A percentile compares a stretch with the other conserved stretches of the same genome.
phyloP scores from a whole-genome alignment of 75 land plant species.

The Azolla pinnata region DNA sequence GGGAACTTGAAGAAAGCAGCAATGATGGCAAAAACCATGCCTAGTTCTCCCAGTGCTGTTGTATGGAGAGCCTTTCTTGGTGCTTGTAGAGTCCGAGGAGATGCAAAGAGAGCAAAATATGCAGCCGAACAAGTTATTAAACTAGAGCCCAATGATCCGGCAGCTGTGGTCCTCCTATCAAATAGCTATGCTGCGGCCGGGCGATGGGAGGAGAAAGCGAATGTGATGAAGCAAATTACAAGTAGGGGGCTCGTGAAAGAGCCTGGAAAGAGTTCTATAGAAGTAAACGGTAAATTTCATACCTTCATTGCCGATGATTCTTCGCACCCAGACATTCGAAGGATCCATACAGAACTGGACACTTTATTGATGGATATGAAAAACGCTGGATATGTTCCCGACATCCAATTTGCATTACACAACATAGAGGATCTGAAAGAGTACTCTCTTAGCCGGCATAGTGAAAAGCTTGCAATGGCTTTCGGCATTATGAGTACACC shows the following conservation, averaged over 20 bases:
- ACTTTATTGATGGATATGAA: not conserved
- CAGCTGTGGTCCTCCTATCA: conserved; percentile 28
- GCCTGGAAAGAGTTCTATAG: conserved; percentile 5
- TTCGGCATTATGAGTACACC: too few relatives aligned
- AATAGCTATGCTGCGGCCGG: conserved; percentile 36
- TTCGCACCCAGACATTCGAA: not conserved
- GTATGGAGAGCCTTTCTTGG: conserved; percentile 5
- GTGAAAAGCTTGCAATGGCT: too few relatives aligned
- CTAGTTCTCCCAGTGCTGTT: not conserved
- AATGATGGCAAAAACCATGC: not conserved
- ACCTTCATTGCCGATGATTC: conserved; percentile 4
- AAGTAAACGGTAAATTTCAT: conserved; percentile 4
- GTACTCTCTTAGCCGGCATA: too few relatives aligned
- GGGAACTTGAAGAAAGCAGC: conserved; percentile 1
- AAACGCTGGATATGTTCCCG: conserved; percentile 8
- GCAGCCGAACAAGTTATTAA: conserved; percentile 33
- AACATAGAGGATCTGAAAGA: too few relatives aligned
- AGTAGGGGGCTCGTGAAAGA: too few relatives aligned
- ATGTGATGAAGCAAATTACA: too few relatives aligned
- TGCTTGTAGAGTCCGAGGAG: conserved; percentile 15
- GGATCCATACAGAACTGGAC: conserved; percentile 7
- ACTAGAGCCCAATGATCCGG: conserved; percentile 34
- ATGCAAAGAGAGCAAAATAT: conserved; percentile 23
- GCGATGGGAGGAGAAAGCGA: conserved; percentile 5
- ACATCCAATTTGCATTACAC: too few relatives aligned